Evolutionary conservation across 116 monocot genomes (phyloP).

Genomic region (Cymodocea nodosa): DNA sequence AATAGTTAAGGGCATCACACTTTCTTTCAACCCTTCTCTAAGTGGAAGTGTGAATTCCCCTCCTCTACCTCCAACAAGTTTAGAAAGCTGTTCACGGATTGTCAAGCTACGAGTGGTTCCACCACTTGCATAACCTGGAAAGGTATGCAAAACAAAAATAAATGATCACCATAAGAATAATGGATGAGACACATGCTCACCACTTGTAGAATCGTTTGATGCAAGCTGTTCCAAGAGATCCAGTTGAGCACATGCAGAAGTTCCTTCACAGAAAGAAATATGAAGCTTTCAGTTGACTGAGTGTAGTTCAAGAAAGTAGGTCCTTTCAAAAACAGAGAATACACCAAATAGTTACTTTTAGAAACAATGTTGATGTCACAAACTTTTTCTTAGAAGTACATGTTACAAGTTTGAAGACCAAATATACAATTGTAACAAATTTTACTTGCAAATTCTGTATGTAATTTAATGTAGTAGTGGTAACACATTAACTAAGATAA

Average conservation of each 20-base stretch:
- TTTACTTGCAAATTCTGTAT: too few species aligned
- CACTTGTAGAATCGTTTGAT: conserved; percentile 20
- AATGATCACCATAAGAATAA: background rate
- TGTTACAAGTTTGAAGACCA: too few species aligned
- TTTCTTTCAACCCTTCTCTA: conserved; percentile 47
- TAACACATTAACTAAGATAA: too few species aligned
- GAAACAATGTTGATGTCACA: too few species aligned
- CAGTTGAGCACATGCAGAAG: conserved; percentile 54
- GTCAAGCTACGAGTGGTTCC: conserved; percentile 15
- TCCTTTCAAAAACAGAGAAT: too few species aligned
- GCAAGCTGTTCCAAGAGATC: conserved; percentile 70
- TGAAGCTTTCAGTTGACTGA: too few species aligned
- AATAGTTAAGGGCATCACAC: conserved; percentile 36
- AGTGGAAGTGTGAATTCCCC: conserved; percentile 60
- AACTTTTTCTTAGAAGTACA: too few species aligned
- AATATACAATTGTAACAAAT: too few species aligned
- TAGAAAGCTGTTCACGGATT: conserved; percentile 54
- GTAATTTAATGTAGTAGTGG: too few species aligned
- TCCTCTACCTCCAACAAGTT: conserved; percentile 31
- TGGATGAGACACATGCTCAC: conserved; percentile 9
- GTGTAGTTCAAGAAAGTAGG: too few species aligned
- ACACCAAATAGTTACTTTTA: too few species aligned
- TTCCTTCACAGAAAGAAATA: conserved; percentile 12
- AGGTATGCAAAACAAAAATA: background rate
- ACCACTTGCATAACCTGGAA: conserved; percentile 27